Conservation (phyloP, 1,284 basidiomycete genomes). For the Papiliotrema nemorosa region DNA sequence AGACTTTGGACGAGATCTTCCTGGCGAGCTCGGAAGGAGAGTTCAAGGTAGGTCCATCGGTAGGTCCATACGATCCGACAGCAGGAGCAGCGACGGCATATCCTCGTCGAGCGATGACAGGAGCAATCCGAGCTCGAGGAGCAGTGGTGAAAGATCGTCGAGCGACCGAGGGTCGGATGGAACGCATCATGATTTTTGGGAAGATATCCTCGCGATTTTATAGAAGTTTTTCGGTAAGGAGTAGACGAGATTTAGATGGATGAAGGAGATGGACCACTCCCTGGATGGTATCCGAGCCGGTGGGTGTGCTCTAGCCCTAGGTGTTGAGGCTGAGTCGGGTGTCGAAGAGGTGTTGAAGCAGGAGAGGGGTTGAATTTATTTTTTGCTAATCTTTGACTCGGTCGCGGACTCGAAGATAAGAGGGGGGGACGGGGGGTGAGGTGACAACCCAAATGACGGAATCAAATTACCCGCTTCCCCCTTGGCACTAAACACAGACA, state of each 20-base stretch:
- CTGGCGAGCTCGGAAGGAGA: conserved; percentile 89
- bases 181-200: conserved; percentile 3
- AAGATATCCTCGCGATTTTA: background rate
- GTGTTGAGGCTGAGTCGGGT: no score
- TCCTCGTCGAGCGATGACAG: conserved; percentile 7
- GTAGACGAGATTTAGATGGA: background rate
- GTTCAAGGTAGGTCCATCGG: conserved; percentile 75
- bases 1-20: conserved; percentile 82
- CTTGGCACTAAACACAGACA: no score
- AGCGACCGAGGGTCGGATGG: conserved; percentile 3
- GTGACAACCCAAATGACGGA: no score
- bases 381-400: no score
- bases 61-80: conserved; percentile 65
- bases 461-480: no score
- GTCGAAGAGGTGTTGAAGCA: no score
- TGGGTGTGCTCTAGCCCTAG: no score
- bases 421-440: no score
- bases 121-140: background rate
- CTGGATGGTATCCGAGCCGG: no score
- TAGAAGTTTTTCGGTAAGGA: background rate
- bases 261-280: no score
- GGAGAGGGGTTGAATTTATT: no score
- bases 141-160: conserved; percentile 4
- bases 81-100: conserved; percentile 71
- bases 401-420: no score